Percentiles rank a stretch among this genome's conserved stretches.
Evolutionary conservation across 108 stramenopile genomes (phyloP).

Genomic region (Discostella pseudostelligera): DNA sequence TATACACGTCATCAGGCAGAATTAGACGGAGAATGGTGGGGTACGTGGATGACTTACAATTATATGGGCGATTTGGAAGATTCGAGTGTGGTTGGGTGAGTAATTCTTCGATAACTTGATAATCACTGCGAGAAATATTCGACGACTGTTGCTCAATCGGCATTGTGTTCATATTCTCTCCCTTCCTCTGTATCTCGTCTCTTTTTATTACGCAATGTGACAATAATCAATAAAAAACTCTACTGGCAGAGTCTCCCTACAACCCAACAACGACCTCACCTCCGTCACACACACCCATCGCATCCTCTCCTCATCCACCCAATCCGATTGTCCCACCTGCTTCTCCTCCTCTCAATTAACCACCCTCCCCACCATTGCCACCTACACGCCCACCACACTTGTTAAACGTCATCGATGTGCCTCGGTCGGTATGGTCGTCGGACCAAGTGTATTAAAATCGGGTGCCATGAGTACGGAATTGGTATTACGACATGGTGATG

Average conservation of each 20-base stretch:
- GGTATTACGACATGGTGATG: constrained; percentile 68
- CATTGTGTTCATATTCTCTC: background rate
- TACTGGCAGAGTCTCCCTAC: constrained; percentile 47
- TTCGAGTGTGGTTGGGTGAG: constrained; percentile 65
- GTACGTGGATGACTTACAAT: constrained; percentile 82
- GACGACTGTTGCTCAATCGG: no score
- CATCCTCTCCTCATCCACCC: constrained; percentile 66
- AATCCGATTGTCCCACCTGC: constrained; percentile 78
- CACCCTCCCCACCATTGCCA: constrained; percentile 60
- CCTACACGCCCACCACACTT: constrained; percentile 53
- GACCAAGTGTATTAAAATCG: constrained; percentile 63
- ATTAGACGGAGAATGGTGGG: constrained; percentile 71
- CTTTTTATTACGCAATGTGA: no score
- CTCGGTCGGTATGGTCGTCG: constrained; percentile 64
- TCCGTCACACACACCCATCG: constrained; percentile 64
- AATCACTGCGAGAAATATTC: no score
- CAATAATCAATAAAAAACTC: no score
- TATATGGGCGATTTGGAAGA: constrained; percentile 79
- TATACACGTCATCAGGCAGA: constrained; percentile 73
- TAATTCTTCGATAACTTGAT: no score
- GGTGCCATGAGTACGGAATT: constrained; percentile 83
- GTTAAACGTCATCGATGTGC: constrained; percentile 42
- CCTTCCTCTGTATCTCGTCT: background rate
- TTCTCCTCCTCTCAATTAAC: constrained; percentile 67
- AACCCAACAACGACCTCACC: constrained; percentile 21